phyloP scores from a whole-genome alignment of 176 grass and related monocot species.

The Zoysia japonica region DNA sequence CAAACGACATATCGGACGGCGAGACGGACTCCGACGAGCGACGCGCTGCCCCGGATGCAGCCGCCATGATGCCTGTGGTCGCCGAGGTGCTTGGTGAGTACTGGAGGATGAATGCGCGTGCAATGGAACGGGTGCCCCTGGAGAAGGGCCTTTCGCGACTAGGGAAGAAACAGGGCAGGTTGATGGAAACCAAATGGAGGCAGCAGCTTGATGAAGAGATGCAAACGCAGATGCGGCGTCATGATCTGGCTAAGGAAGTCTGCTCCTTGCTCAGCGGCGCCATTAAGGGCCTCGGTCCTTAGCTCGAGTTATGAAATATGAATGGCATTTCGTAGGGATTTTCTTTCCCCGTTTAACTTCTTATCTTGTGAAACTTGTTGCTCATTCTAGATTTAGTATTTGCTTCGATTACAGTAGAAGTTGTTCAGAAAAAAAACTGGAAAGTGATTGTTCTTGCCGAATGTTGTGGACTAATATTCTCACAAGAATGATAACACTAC shows the following conservation, averaged over 20 bases:
- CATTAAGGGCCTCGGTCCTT: slow-evolving; percentile 50
- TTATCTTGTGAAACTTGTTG: slow-evolving; percentile 12
- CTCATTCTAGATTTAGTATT: slow-evolving; percentile 16
- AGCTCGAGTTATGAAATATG: slow-evolving; percentile 23
- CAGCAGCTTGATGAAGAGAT: slow-evolving; percentile 65
- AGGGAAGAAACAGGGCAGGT: slow-evolving; percentile 31
- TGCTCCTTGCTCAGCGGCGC: slow-evolving; percentile 53
- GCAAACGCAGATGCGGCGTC: slow-evolving; percentile 49
- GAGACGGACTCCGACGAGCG: slow-evolving; percentile 28
- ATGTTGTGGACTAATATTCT: neutral
- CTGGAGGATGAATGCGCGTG: slow-evolving; percentile 49
- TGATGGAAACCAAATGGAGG: slow-evolving; percentile 61
- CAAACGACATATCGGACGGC: slow-evolving; percentile 21
- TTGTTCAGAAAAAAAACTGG: neutral
- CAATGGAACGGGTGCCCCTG: slow-evolving; percentile 34
- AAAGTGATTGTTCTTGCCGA: neutral
- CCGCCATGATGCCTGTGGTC: slow-evolving; percentile 49
- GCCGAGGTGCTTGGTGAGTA: slow-evolving; percentile 59
- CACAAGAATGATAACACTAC: neutral
- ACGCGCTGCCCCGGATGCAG: slow-evolving; percentile 40
- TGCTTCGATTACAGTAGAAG: slow-evolving; percentile 15
- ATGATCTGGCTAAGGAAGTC: slow-evolving; percentile 74
- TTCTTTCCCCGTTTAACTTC: slow-evolving; percentile 9
- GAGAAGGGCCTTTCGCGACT: slow-evolving; percentile 55
- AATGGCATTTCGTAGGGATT: neutral